Percentiles rank a stretch among this genome's conserved stretches.
Conservation (phyloP, 768 basidiomycete genomes). For the Termitomyces sp. region DNA sequence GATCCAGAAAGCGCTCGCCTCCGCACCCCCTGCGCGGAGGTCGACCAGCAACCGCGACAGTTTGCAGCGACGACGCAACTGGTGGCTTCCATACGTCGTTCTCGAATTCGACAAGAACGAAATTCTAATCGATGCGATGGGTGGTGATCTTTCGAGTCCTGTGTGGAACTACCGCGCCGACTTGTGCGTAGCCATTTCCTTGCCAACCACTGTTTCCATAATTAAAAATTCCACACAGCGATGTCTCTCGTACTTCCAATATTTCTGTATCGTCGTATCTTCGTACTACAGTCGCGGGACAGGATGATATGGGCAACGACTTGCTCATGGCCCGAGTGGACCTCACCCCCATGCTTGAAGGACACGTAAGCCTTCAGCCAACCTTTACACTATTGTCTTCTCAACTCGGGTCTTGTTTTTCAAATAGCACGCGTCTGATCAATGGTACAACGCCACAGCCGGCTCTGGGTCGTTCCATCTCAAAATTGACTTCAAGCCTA, state of each 20-base stretch:
- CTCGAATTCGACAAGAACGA: constrained; percentile 99
- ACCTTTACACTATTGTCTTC: constrained; percentile 5
- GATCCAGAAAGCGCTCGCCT: constrained; percentile 78
- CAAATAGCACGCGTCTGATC: constrained; percentile 76
- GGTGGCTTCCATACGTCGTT: constrained; percentile 97
- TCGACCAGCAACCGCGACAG: constrained; percentile 83
- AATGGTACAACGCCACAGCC: constrained; percentile 83
- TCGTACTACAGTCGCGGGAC: constrained; percentile 73
- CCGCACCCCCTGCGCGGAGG: constrained; percentile 50
- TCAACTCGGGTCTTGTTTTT: constrained; percentile 12
- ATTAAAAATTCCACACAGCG: constrained; percentile 46
- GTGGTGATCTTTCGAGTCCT: constrained; percentile 87
- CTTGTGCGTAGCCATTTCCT: constrained; percentile 61
- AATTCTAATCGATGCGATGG: constrained; percentile 92
- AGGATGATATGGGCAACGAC: constrained; percentile 97
- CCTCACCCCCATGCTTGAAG: constrained; percentile 79
- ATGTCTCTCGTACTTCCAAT: constrained; percentile 92
- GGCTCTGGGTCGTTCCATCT: constrained; percentile 93
- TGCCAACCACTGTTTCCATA: neutral
- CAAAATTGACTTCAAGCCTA: constrained; percentile 91
- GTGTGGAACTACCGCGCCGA: constrained; percentile 96
- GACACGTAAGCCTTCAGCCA: constrained; percentile 50
- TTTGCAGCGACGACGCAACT: constrained; percentile 88
- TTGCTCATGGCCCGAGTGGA: constrained; percentile 91
- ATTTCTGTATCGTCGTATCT: constrained; percentile 92